Evolutionary conservation across 495 filamentous ascomycete species (phyloP), one percentile per base, ranked within the genome.

Genomic region (Trichoderma gamsii): DNA sequence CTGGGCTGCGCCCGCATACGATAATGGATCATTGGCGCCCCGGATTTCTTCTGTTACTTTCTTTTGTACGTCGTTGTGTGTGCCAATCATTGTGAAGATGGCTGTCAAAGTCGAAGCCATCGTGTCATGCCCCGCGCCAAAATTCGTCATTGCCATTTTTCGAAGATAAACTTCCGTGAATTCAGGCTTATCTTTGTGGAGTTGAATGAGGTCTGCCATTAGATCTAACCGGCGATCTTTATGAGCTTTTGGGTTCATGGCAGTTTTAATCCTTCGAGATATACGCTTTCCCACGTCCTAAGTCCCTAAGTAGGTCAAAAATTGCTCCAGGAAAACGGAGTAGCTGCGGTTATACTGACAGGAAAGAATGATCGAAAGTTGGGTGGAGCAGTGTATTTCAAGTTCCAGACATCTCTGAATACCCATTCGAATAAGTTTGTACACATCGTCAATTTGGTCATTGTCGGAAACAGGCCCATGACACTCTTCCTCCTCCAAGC

Each of bases 121-220:
- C 66, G 75, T 83, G 64, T 83, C 81, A 64, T 81, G 80, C 1
- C 80, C 81, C 0, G 80, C 81, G 2, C 78, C 76, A 69, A 83
- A 84, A 79, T 77, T 85, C 68, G 73, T 85, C 72, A 74, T 76
- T 51, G 73, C 77, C 69, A 78, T 81, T 49, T 76, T 82, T 72
- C 76, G 81, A 72, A 78, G 69, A 69, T 80, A 81, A 0, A 65
- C 67, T 32, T 80, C 77, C 0, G 71, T 80, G 61, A 80, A 76
- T 13, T 71, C 69, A 0, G 76, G 74, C 21, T 72, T 76, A 16
- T 72, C 71, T 15, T 70, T 67, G 59, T 80, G 77, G 1, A 79
- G 71, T 15, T 71, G 70, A 27, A 82, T 76, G 21, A 82, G 65
- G 32, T 81, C 79, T 3, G 67, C 61, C 0, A 80, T 70, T 0